These are phyloP conservation scores for Chalciporus chontae DNA, from an alignment of 768 basidiomycete genomes.

Conservation along the genomic window DNA sequence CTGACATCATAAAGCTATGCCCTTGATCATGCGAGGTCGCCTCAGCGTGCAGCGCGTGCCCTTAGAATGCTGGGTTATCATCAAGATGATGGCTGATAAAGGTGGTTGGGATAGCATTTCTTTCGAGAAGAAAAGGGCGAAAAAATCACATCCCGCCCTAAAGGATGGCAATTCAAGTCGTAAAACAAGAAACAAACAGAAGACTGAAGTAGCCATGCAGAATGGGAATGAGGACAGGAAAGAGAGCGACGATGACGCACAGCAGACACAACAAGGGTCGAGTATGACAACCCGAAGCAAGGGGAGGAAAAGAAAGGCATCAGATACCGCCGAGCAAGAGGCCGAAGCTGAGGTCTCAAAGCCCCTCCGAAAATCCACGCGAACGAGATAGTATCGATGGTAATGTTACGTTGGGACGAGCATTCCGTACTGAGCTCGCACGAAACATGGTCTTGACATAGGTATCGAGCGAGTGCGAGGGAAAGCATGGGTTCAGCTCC, in stretches of 20 bases:
- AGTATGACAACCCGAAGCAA: neutral
- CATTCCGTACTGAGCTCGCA: too few relatives aligned
- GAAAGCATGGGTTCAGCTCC: too few relatives aligned
- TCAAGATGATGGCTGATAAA: constrained; percentile 55
- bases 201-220: neutral
- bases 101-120: constrained; percentile 75
- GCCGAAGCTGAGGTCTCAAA: neutral
- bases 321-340: neutral
- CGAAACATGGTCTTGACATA: too few relatives aligned
- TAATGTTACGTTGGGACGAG: too few relatives aligned
- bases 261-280: neutral
- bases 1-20: constrained; percentile 53
- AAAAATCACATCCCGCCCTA: neutral
- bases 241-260: constrained; percentile 2
- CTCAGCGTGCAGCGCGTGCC: constrained; percentile 85
- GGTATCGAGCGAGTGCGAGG: too few relatives aligned
- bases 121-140: constrained; percentile 35
- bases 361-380: constrained; percentile 22
- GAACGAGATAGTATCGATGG: constrained; percentile 11
- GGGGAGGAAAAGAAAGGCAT: constrained; percentile 25
- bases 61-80: constrained; percentile 59
- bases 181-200: neutral
- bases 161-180: neutral
- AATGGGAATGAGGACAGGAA: constrained; percentile 4
- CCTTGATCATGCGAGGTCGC: constrained; percentile 73